Percentiles rank a stretch among this genome's conserved stretches.
These are phyloP conservation scores for Tephrocybe sp. DNA, from an alignment of 768 basidiomycete genomes.

Conservation along the genomic window DNA sequence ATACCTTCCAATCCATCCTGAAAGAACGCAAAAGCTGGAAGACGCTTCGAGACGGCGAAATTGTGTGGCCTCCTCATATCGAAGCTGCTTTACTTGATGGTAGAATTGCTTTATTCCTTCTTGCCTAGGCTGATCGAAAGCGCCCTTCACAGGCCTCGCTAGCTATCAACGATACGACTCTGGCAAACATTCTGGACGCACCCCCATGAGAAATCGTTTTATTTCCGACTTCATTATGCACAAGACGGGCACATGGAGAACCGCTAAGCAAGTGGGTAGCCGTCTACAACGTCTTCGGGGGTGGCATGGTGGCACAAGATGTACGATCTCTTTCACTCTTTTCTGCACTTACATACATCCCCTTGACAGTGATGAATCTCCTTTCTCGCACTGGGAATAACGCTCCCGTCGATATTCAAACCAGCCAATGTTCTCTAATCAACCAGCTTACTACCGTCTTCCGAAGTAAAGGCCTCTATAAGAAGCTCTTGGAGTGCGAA, in stretches of 20 bases:
- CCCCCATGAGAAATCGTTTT: constrained; percentile 74
- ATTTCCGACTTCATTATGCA: constrained; percentile 72
- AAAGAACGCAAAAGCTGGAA: constrained; percentile 72
- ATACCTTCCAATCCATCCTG: constrained; percentile 63
- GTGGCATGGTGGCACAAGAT: constrained; percentile 62
- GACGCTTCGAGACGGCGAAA: constrained; percentile 64
- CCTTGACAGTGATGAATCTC: no score
- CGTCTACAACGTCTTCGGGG: constrained; percentile 75
- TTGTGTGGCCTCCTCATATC: constrained; percentile 75
- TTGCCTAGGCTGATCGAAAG: no score
- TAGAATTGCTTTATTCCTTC: constrained; percentile 23
- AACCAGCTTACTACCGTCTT: no score
- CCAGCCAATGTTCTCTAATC: no score
- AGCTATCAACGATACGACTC: no score
- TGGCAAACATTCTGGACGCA: constrained; percentile 32
- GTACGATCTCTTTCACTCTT: no score
- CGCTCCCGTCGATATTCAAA: no score
- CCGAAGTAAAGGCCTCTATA: not conserved
- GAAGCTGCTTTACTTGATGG: constrained; percentile 76
- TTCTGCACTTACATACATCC: no score
- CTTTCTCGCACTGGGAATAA: no score
- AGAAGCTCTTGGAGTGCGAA: not conserved
- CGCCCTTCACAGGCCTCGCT: no score
- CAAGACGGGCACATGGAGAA: constrained; percentile 64
- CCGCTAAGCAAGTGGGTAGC: constrained; percentile 76